These are phyloP conservation scores for Cordyceps pruinosa DNA, from an alignment of 2,329 filamentous ascomycete species.

Conservation along the genomic window DNA sequence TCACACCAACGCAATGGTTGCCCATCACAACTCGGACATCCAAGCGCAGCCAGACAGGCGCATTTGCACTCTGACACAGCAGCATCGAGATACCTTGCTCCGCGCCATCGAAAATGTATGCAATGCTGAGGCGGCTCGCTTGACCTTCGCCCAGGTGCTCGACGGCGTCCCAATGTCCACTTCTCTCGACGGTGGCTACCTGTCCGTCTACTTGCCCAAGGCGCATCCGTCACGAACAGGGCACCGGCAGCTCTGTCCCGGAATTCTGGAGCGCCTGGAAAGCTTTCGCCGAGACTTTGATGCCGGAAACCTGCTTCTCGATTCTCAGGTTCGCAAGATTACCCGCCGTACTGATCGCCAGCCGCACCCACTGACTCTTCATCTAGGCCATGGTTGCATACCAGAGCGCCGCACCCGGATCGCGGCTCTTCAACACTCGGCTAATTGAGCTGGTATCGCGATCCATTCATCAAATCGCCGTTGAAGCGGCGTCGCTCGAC, in stretches of 20 bases:
- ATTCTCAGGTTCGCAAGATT: conserved; percentile 13
- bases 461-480: conserved; percentile 25
- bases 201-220: neutral
- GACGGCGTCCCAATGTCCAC: conserved; percentile 18
- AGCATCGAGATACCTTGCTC: neutral
- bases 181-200: neutral
- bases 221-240: conserved; percentile 17
- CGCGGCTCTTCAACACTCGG: conserved; percentile 21
- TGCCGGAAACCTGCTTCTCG: neutral
- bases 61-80: neutral
- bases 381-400: conserved; percentile 21
- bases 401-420: conserved; percentile 18
- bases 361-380: neutral
- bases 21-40: too few relatives aligned
- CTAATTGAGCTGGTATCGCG: conserved; percentile 26
- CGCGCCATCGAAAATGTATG: conserved; percentile 10
- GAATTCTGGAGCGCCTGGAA: conserved; percentile 13
- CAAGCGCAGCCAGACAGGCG: neutral
- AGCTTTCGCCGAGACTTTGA: conserved; percentile 17
- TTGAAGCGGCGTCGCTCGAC: conserved; percentile 19
- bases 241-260: conserved; percentile 18
- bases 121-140: conserved; percentile 12
- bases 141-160: conserved; percentile 19
- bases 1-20: too few relatives aligned
- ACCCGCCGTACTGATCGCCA: neutral